phyloP scores from a whole-genome alignment of 441 rosid genomes.

The Dalechampia spathulata region DNA sequence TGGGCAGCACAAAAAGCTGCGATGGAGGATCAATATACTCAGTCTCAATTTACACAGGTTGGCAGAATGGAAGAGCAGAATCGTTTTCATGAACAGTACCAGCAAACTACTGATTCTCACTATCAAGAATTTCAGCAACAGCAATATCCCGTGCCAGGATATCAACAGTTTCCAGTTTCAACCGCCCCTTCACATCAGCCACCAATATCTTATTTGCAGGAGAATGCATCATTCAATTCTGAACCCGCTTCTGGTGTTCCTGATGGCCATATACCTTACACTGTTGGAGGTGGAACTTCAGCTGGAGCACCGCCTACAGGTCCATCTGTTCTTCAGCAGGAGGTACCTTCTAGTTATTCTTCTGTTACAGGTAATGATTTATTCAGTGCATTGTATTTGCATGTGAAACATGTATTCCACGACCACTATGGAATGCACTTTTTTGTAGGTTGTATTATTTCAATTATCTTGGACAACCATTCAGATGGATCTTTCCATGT shows the following conservation, averaged over 20 bases:
- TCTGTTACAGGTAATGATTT: conserved; percentile 93
- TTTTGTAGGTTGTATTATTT: conserved; percentile 4
- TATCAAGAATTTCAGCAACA: conserved; percentile 56
- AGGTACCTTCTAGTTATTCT: conserved; percentile 99
- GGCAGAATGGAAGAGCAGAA: conserved; percentile 46
- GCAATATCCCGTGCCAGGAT: conserved; percentile 32
- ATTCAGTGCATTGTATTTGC: conserved; percentile 47
- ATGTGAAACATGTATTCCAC: conserved; percentile 49
- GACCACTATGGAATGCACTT: conserved; percentile 16
- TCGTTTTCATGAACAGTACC: conserved; percentile 43
- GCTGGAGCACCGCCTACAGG: conserved; percentile 42
- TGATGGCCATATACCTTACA: conserved; percentile 37
- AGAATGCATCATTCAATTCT: conserved; percentile 27
- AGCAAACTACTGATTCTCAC: conserved; percentile 39
- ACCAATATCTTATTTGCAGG: conserved; percentile 41
- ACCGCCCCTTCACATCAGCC: conserved; percentile 33
- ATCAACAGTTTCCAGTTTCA: conserved; percentile 60
- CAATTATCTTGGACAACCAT: neutral
- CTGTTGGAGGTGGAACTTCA: conserved; percentile 38
- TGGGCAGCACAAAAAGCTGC: conserved; percentile 74
- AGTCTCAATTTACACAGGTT: conserved; percentile 36
- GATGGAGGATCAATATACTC: conserved; percentile 48
- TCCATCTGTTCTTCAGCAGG: conserved; percentile 88
- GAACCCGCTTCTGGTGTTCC: conserved; percentile 34
- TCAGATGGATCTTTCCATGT: neutral